A percentile compares a stretch with the other conserved stretches of the same genome.
These are phyloP conservation scores for Puccinia triticina DNA, from an alignment of 1,284 basidiomycete species.

Conservation along the genomic window DNA sequence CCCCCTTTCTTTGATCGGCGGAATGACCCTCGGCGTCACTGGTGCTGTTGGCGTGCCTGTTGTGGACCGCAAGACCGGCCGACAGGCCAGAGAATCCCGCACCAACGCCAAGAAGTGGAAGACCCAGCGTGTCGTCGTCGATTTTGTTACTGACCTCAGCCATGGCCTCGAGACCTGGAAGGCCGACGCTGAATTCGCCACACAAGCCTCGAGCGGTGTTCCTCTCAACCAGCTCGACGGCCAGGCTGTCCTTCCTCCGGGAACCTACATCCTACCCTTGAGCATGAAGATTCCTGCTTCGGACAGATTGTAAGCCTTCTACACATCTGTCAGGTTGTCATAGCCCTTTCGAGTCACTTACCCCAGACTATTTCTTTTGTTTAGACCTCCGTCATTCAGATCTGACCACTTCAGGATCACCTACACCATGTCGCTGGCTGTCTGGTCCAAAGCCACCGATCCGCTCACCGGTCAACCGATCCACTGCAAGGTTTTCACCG, in stretches of 20 bases:
- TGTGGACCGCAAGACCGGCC: constrained; percentile 53
- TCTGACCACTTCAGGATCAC: constrained; percentile 57
- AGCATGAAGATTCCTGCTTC: constrained; percentile 59
- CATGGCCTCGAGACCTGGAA: constrained; percentile 58
- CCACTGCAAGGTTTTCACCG: constrained; percentile 57
- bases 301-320: constrained; percentile 56
- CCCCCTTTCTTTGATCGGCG: constrained; percentile 53
- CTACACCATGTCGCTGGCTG: constrained; percentile 59
- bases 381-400: constrained; percentile 58
- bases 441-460: constrained; percentile 55
- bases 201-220: constrained; percentile 46
- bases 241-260: constrained; percentile 56
- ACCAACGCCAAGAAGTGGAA: constrained; percentile 52
- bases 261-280: constrained; percentile 58
- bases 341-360: no score
- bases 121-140: constrained; percentile 58
- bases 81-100: constrained; percentile 29
- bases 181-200: constrained; percentile 56
- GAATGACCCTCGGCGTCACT: constrained; percentile 59
- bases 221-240: constrained; percentile 52
- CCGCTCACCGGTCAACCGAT: constrained; percentile 55
- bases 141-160: constrained; percentile 58
- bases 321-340: background rate
- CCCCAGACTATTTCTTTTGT: background rate
- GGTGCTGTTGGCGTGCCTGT: constrained; percentile 57